Evolutionary conservation across 495 filamentous ascomycete genomes (phyloP).

Genomic region (Neurospora hispaniola): DNA sequence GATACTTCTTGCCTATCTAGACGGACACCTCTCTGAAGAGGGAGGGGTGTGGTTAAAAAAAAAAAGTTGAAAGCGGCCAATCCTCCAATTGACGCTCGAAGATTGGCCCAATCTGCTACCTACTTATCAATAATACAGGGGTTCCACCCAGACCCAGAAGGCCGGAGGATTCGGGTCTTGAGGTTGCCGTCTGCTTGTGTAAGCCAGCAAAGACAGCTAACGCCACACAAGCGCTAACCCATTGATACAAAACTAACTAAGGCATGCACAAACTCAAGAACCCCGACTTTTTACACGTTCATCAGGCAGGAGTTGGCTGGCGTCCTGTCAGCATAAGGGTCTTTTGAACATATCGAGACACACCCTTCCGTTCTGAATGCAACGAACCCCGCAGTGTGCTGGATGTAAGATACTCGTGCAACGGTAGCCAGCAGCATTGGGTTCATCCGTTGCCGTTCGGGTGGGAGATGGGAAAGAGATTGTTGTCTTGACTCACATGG

Average conservation of each 20-base stretch:
- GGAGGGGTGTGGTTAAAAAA: neutral
- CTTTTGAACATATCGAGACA: neutral
- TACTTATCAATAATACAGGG: neutral
- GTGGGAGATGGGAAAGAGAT: neutral
- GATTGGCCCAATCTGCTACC: neutral
- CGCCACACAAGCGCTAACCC: neutral
- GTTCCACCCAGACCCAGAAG: neutral
- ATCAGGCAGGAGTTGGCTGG: neutral
- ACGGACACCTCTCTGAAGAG: neutral
- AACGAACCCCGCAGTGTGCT: neutral
- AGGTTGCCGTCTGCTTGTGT: neutral
- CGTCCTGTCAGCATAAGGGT: neutral
- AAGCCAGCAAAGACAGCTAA: neutral
- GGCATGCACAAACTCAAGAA: neutral
- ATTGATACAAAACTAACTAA: neutral
- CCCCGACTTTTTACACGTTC: neutral
- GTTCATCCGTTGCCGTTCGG: neutral
- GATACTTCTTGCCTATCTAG: neutral
- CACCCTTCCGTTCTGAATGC: neutral
- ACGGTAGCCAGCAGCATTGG: neutral
- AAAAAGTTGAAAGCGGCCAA: neutral
- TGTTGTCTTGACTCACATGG: neutral
- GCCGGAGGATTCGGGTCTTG: neutral
- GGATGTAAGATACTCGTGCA: neutral
- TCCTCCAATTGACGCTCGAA: neutral